Percentiles rank a stretch among this genome's conserved stretches.
phyloP scores from a whole-genome alignment of 148 eudicot species.

The Fagopyrum homotropicum region DNA sequence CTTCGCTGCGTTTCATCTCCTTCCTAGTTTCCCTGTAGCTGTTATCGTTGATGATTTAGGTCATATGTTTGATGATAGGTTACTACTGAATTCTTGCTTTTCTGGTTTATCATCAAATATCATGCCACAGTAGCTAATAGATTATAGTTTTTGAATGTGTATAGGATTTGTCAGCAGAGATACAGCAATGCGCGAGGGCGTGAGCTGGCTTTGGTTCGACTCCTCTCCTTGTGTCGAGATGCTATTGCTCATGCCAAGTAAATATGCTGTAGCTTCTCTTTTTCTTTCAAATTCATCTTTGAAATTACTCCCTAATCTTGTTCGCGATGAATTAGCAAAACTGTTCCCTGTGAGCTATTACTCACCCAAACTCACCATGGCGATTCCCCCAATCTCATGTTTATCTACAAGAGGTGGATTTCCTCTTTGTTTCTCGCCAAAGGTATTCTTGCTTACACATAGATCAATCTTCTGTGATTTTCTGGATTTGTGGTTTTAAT shows the following conservation, averaged over 20 bases:
- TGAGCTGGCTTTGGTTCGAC: constrained; percentile 75
- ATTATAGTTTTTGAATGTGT: background rate
- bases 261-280: constrained; percentile 8
- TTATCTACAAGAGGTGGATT: constrained; percentile 83
- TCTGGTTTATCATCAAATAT: too few species aligned
- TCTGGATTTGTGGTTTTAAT: background rate
- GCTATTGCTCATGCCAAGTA: constrained; percentile 77
- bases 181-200: constrained; percentile 65
- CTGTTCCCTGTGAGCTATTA: constrained; percentile 53
- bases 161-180: constrained; percentile 61
- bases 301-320: background rate
- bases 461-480: background rate
- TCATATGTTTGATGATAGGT: constrained; percentile 59
- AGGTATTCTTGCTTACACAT: constrained; percentile 28
- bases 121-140: background rate
- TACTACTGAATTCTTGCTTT: background rate
- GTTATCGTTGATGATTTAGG: constrained; percentile 72
- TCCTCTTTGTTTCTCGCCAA: constrained; percentile 57
- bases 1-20: constrained; percentile 78
- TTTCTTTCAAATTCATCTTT: background rate
- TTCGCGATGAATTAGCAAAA: constrained; percentile 28
- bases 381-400: constrained; percentile 58
- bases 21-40: constrained; percentile 41
- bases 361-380: constrained; percentile 86
- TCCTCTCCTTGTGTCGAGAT: constrained; percentile 63